These are phyloP conservation scores for Citrus maxima DNA, from an alignment of 345 rosid species.

Conservation along the genomic window DNA sequence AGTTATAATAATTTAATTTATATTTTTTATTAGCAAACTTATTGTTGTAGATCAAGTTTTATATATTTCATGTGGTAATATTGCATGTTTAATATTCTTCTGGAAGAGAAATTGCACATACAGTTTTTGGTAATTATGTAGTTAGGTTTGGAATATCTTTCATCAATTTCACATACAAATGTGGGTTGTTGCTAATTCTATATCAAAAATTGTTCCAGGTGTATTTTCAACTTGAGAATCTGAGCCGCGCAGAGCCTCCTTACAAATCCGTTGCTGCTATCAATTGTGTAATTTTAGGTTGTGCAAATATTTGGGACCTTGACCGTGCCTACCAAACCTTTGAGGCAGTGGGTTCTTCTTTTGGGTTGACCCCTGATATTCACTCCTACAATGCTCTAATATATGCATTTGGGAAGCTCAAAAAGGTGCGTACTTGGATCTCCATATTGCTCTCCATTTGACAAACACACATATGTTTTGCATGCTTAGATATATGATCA, in stretches of 20 bases:
- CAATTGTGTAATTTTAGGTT: slow-evolving; percentile 87
- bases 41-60: not conserved
- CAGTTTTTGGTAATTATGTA: not conserved
- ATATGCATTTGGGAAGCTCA: slow-evolving; percentile 80
- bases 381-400: slow-evolving; percentile 85
- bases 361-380: slow-evolving; percentile 74
- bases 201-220: slow-evolving; percentile 45
- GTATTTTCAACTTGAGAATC: slow-evolving; percentile 80
- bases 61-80: not conserved
- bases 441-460: slow-evolving; percentile 2
- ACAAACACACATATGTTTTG: not conserved
- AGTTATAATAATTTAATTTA: not conserved
- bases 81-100: not conserved
- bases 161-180: not conserved
- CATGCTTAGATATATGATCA: not conserved
- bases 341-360: slow-evolving; percentile 72
- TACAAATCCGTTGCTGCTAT: slow-evolving; percentile 92
- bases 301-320: slow-evolving; percentile 93
- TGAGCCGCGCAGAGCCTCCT: slow-evolving; percentile 66
- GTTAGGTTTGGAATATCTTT: not conserved
- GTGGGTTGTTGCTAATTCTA: slow-evolving; percentile 10
- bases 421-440: slow-evolving; percentile 53
- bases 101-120: not conserved
- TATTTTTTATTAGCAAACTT: not conserved
- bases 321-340: slow-evolving; percentile 97